Percentiles rank a stretch among this genome's conserved stretches.
Evolutionary conservation across 352 stramenopile species (phyloP).

Genomic region (Aphanomyces astaci): DNA sequence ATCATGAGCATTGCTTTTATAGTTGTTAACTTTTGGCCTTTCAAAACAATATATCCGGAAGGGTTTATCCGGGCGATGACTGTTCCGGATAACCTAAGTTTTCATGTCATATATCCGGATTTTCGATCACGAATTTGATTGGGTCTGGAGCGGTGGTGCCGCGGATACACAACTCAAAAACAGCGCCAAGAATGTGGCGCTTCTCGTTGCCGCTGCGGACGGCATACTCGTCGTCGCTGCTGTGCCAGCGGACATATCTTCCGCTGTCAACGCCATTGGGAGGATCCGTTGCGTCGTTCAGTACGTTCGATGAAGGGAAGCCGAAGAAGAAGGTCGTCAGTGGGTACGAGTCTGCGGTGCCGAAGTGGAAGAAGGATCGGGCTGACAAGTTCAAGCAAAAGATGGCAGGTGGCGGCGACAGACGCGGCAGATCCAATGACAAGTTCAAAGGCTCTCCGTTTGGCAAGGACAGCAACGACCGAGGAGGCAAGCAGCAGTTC

Average conservation of each 20-base stretch:
- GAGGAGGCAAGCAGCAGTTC: not conserved
- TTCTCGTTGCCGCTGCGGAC: not conserved
- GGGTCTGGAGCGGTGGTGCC: not conserved
- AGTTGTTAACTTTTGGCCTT: no score
- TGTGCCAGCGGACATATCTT: not conserved
- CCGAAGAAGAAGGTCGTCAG: not conserved
- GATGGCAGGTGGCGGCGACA: not conserved
- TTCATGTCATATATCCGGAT: not conserved
- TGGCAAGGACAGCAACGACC: not conserved
- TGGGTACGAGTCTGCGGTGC: not conserved
- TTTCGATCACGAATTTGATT: not conserved
- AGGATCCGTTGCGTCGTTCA: not conserved
- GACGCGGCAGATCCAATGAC: not conserved
- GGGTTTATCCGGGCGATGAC: no score
- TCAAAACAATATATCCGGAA: no score
- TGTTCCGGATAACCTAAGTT: no score
- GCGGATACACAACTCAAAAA: not conserved
- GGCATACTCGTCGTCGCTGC: not conserved
- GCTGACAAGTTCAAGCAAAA: slow-evolving; percentile 18
- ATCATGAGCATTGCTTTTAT: no score
- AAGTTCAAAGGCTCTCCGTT: not conserved
- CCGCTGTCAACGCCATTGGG: not conserved
- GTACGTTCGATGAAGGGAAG: not conserved
- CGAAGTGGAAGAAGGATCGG: slow-evolving; percentile 22
- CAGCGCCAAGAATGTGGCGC: not conserved